These are phyloP conservation scores for Euphorbia pulcherrima DNA, from an alignment of 345 rosid genomes.

Conservation along the genomic window DNA sequence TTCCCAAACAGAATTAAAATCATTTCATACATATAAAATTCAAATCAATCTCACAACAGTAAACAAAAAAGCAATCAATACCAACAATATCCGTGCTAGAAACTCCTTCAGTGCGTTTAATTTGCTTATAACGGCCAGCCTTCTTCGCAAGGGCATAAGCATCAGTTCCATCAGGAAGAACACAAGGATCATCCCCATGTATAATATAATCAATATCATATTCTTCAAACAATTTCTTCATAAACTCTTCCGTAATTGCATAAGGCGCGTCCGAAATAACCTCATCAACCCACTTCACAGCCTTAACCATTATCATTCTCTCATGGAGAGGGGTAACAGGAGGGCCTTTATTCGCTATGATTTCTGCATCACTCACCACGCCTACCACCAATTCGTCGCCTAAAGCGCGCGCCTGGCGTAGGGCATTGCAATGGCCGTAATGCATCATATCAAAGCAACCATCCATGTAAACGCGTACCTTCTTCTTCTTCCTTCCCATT, in stretches of 20 bases:
- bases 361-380: conserved; percentile 67
- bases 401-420: conserved; percentile 65
- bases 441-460: conserved; percentile 89
- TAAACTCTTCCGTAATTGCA: conserved; percentile 67
- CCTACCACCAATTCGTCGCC: conserved; percentile 75
- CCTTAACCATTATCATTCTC: conserved; percentile 68
- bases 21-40: background rate
- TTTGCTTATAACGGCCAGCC: conserved; percentile 76
- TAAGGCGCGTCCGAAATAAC: conserved; percentile 72
- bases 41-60: background rate
- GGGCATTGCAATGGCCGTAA: conserved; percentile 80
- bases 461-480: conserved; percentile 69
- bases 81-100: conserved; percentile 83
- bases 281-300: conserved; percentile 78
- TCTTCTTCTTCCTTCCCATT: conserved; percentile 40
- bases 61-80: conserved; percentile 17
- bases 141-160: conserved; percentile 72
- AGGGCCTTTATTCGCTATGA: conserved; percentile 68
- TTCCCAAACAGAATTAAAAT: too few relatives aligned
- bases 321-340: conserved; percentile 68
- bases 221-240: conserved; percentile 62
- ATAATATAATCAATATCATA: conserved; percentile 65
- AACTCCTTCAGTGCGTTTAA: conserved; percentile 79
- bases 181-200: conserved; percentile 79
- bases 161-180: conserved; percentile 75